These are phyloP conservation scores for Actinidia chinensis DNA, from an alignment of 179 eudicot genomes.

Conservation along the genomic window DNA sequence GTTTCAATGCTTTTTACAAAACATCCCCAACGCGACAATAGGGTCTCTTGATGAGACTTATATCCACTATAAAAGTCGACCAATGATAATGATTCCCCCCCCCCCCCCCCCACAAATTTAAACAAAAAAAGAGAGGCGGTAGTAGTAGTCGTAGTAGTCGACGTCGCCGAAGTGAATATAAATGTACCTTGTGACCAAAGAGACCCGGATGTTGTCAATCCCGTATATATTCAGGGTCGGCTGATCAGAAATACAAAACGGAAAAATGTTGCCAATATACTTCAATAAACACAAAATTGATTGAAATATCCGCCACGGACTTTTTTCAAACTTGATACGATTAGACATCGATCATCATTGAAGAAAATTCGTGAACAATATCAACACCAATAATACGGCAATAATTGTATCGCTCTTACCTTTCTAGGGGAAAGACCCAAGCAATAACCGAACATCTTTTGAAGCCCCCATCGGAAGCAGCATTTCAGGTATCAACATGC, in stretches of 20 bases:
- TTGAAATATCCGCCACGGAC: background rate
- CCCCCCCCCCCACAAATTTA: background rate
- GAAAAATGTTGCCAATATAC: background rate
- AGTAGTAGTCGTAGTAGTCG: background rate
- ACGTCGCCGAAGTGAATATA: background rate
- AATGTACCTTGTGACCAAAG: slow-evolving; percentile 83
- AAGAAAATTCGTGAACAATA: background rate
- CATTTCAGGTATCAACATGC: slow-evolving; percentile 98
- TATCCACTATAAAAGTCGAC: slow-evolving; percentile 70
- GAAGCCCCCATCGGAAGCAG: slow-evolving; percentile 93
- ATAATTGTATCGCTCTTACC: slow-evolving; percentile 32
- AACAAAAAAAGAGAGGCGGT: background rate
- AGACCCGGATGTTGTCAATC: slow-evolving; percentile 79
- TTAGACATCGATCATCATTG: background rate
- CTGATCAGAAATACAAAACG: slow-evolving; percentile 33
- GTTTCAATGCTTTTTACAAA: too few species aligned
- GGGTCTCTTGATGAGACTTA: slow-evolving; percentile 72
- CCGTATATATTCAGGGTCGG: slow-evolving; percentile 85
- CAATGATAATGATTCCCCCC: background rate
- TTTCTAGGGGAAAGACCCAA: slow-evolving; percentile 92
- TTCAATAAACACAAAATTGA: background rate
- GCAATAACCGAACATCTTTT: slow-evolving; percentile 93
- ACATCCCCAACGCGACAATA: slow-evolving; percentile 78
- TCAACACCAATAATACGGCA: background rate
- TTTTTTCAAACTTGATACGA: background rate